Percentiles rank a stretch among this genome's conserved stretches.
phyloP scores from a whole-genome alignment of 352 stramenopile genomes.

The Globisporangium cylindrosporum region DNA sequence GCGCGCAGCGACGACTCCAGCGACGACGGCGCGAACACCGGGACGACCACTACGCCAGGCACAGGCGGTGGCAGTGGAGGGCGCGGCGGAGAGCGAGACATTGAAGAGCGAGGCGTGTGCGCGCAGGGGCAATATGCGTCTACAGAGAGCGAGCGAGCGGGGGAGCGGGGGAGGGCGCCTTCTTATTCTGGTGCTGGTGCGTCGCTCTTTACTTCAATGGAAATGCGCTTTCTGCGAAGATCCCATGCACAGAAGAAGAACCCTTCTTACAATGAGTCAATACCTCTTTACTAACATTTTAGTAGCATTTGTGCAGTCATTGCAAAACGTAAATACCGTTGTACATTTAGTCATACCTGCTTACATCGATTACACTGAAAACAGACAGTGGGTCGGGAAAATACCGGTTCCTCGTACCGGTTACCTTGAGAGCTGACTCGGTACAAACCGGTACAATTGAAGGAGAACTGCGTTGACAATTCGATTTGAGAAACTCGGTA shows the following conservation, averaged over 20 bases:
- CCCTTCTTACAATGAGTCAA: background rate
- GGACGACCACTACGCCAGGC: constrained; percentile 8
- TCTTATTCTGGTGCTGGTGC: too few species aligned
- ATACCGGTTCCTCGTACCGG: background rate
- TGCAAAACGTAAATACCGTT: background rate
- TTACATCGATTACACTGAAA: background rate
- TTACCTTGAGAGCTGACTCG: background rate
- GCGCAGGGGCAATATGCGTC: background rate
- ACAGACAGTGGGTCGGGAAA: background rate
- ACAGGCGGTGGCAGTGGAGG: background rate
- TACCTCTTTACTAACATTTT: background rate
- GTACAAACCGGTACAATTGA: background rate
- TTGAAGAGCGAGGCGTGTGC: background rate
- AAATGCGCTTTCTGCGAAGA: background rate
- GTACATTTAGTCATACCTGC: background rate
- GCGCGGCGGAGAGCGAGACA: background rate
- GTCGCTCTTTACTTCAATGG: background rate
- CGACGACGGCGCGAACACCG: constrained; percentile 7
- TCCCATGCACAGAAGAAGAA: background rate
- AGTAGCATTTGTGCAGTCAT: background rate
- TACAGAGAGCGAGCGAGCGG: background rate
- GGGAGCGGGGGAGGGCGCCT: too few species aligned
- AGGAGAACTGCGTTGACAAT: background rate
- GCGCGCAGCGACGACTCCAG: background rate
- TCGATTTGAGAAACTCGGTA: too few species aligned